Percentiles rank a stretch among this genome's conserved stretches.
These are phyloP conservation scores for Ceratopteris richardii DNA, from an alignment of 75 land plant species.

Conservation along the genomic window DNA sequence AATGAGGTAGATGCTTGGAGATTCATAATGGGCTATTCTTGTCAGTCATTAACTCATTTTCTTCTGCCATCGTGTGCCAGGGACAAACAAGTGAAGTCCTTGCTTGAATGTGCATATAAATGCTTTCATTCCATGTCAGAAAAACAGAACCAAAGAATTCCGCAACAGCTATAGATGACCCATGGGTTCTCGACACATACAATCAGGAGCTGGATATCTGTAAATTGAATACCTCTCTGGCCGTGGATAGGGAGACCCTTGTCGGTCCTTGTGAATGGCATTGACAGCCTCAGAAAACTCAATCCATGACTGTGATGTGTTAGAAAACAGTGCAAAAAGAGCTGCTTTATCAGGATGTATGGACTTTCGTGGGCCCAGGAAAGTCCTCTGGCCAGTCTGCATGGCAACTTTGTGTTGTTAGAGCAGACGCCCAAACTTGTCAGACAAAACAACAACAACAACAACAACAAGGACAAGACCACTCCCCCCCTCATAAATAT, in stretches of 20 bases:
- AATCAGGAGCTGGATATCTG: constrained; percentile 37
- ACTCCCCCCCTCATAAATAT: no score
- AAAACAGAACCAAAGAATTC: no score
- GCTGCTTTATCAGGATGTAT: constrained; percentile 30
- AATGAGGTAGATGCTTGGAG: no score
- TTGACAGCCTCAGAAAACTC: constrained; percentile 12
- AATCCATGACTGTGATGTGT: constrained; percentile 12
- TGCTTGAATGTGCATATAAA: no score
- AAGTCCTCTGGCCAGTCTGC: constrained; percentile 32
- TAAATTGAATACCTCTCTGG: constrained; percentile 18
- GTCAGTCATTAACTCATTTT: no score
- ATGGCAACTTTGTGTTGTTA: neutral
- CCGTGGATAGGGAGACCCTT: constrained; percentile 14
- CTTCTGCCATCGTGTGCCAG: no score
- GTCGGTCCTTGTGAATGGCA: constrained; percentile 7
- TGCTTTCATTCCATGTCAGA: no score
- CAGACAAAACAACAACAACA: neutral
- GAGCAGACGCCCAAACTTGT: neutral
- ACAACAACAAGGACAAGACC: no score
- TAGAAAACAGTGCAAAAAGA: constrained; percentile 14
- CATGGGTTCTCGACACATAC: constrained; percentile 18
- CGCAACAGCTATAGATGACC: no score
- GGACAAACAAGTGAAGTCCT: no score
- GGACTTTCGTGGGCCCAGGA: constrained; percentile 22
- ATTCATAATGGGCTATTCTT: no score